Evolutionary conservation across 1,139 yeast species (phyloP).

Genomic region (Geotrichum europaeum): DNA sequence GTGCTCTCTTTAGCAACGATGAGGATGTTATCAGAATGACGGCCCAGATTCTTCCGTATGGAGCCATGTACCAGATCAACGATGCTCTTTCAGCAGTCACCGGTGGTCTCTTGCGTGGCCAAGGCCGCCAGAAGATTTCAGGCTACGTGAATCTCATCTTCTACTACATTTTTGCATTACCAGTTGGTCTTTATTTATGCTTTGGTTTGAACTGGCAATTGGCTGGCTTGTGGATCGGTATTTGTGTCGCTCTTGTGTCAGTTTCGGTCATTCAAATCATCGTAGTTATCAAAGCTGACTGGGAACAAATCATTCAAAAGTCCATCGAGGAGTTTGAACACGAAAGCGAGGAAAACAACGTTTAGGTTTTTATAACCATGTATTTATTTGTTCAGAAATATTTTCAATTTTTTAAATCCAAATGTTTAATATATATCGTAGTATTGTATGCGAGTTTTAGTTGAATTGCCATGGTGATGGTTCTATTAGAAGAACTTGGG

Average conservation of each 20-base stretch:
- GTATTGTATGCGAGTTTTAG: too few species aligned
- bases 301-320: slow-evolving; percentile 14
- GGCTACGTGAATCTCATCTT: slow-evolving; percentile 68
- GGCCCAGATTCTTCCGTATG: slow-evolving; percentile 57
- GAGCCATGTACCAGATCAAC: slow-evolving; percentile 65
- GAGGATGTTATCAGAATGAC: slow-evolving; percentile 48
- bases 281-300: slow-evolving; percentile 14
- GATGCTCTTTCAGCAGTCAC: slow-evolving; percentile 82
- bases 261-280: slow-evolving; percentile 16
- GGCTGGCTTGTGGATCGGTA: slow-evolving; percentile 74
- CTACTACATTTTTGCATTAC: slow-evolving; percentile 65
- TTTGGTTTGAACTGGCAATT: slow-evolving; percentile 49
- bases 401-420: background rate
- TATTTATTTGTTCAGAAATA: background rate
- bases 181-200: slow-evolving; percentile 61
- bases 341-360: background rate
- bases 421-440: background rate
- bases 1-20: slow-evolving; percentile 63
- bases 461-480: background rate
- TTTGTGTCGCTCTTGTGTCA: slow-evolving; percentile 46
- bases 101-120: slow-evolving; percentile 77
- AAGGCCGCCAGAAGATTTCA: slow-evolving; percentile 78
- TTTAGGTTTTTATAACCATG: background rate
- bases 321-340: slow-evolving; percentile 14
- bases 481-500: background rate